Evolutionary conservation across 2,329 filamentous ascomycete species (phyloP), one percentile per base, ranked within the genome.

Genomic region (Cladosporium phlei): DNA sequence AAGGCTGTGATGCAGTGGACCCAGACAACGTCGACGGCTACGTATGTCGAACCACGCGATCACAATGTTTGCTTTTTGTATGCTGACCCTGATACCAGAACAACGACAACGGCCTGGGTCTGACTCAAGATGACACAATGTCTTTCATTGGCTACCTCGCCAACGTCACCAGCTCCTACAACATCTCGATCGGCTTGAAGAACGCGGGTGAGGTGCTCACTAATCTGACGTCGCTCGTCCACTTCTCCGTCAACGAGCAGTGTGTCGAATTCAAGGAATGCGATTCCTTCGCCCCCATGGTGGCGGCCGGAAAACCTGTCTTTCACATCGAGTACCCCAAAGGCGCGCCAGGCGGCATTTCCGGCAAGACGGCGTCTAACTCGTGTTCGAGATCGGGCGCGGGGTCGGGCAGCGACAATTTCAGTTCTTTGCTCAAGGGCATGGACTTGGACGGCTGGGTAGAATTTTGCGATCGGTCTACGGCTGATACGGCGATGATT

Each of bases 271-370:
- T 78, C 55, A 51, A 67, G 3, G 82, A 86, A 60, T 86, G 83
- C 60, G 66, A 68, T 30, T 73, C 66, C 1, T 86, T 81, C 61
- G 63, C 68, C 1, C 64, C 74, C 2, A 86, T 86, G 57, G 73
- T 82, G 39, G 56, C 72, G 10, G 74, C 74, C 5, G 70, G 71
- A 19, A 86, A 86, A 62, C 82, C 83, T 2, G 83, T 87, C 25
- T 86, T 86, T 60, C 79, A 86, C 59, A 84, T 87, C 53, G 83
- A 87, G 66, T 87, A 87, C 58, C 81, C 80, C 5, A 69, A 75
- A 33, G 72, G 69, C 9, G 45, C 39, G 12, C 46, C 49, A 4
- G 7, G 62, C 61, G 6, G 64, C 66, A 51, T 66, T 66, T 43
- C 48, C 59, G 29, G 49, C 11, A 52, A 42, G 12, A 47, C 60